A percentile compares a stretch with the other conserved stretches of the same genome.
Evolutionary conservation across 176 grass and related monocot genomes (phyloP).

Genomic region (Eleusine indica): DNA sequence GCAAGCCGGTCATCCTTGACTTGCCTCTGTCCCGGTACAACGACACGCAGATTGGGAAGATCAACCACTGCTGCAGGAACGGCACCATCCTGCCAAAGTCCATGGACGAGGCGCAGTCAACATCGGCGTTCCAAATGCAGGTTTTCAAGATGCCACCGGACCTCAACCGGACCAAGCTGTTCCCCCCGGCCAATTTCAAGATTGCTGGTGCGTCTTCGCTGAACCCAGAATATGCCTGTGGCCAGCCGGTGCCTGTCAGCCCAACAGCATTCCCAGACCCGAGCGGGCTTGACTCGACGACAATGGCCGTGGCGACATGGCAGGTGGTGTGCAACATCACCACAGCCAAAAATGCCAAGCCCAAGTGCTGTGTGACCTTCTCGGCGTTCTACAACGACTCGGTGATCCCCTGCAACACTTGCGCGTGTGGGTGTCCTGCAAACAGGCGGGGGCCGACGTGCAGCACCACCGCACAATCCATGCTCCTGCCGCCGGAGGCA

Average conservation of each 20-base stretch:
- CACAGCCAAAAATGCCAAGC: slow-evolving; percentile 50
- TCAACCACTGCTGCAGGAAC: slow-evolving; percentile 84
- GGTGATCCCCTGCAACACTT: slow-evolving; percentile 85
- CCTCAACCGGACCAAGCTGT: slow-evolving; percentile 72
- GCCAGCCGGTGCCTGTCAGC: slow-evolving; percentile 58
- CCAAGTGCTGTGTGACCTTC: slow-evolving; percentile 95
- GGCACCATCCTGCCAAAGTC: slow-evolving; percentile 82
- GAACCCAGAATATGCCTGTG: slow-evolving; percentile 77
- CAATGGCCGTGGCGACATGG: slow-evolving; percentile 59
- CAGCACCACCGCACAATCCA: slow-evolving; percentile 66
- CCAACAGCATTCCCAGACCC: slow-evolving; percentile 72
- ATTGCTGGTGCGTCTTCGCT: slow-evolving; percentile 65
- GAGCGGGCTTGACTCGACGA: slow-evolving; percentile 69
- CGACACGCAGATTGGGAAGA: slow-evolving; percentile 67
- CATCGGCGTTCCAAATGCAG: slow-evolving; percentile 93
- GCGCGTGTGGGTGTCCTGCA: slow-evolving; percentile 74
- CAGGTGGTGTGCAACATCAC: slow-evolving; percentile 86
- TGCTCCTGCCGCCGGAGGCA: slow-evolving; percentile 76
- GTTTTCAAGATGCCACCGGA: slow-evolving; percentile 96
- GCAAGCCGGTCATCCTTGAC: slow-evolving; percentile 67
- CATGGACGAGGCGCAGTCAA: slow-evolving; percentile 80
- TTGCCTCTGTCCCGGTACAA: slow-evolving; percentile 75
- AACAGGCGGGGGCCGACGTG: slow-evolving; percentile 58
- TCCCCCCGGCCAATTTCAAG: slow-evolving; percentile 71
- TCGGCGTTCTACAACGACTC: slow-evolving; percentile 91